Evolutionary conservation across 2,329 filamentous ascomycete genomes (phyloP).

Genomic region (Fusarium irregulare): DNA sequence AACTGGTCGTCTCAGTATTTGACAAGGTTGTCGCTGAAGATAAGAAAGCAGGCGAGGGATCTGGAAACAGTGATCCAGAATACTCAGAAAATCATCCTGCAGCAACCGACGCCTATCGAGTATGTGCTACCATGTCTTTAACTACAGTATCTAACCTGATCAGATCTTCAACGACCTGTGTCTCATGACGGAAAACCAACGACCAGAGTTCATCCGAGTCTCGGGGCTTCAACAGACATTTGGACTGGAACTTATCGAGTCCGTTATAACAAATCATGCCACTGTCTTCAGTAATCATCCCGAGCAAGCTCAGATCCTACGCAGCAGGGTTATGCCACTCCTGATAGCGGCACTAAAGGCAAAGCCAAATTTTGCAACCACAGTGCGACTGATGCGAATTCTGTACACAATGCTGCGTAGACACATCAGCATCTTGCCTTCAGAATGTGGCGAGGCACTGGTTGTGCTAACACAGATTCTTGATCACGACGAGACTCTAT

Average conservation of each 20-base stretch:
- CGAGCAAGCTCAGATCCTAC: conserved; percentile 84
- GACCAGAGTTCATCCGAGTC: conserved; percentile 83
- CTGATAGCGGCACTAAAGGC: conserved; percentile 82
- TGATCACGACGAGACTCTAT: conserved; percentile 84
- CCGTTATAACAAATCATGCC: conserved; percentile 87
- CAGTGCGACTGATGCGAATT: conserved; percentile 84
- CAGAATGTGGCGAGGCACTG: conserved; percentile 85
- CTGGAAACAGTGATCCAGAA: conserved; percentile 70
- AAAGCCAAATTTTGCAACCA: conserved; percentile 81
- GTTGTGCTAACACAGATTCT: conserved; percentile 85
- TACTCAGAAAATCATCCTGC: conserved; percentile 76
- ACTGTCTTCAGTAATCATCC: conserved; percentile 80
- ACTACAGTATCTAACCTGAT: conserved; percentile 17
- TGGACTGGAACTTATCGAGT: conserved; percentile 91
- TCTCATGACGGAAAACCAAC: conserved; percentile 84
- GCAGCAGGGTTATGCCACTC: conserved; percentile 83
- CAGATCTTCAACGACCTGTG: conserved; percentile 91
- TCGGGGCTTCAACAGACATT: conserved; percentile 83
- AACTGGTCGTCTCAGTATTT: conserved; percentile 91
- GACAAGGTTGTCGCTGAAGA: conserved; percentile 90
- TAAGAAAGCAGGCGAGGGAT: conserved; percentile 63
- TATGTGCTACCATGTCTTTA: conserved; percentile 48
- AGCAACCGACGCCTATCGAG: conserved; percentile 85
- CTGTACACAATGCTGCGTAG: conserved; percentile 83
- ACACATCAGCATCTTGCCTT: conserved; percentile 78